Base-by-base conservation (phyloP, 2,329 filamentous ascomycete species). In the Ceratocystis harringtonii region DNA sequence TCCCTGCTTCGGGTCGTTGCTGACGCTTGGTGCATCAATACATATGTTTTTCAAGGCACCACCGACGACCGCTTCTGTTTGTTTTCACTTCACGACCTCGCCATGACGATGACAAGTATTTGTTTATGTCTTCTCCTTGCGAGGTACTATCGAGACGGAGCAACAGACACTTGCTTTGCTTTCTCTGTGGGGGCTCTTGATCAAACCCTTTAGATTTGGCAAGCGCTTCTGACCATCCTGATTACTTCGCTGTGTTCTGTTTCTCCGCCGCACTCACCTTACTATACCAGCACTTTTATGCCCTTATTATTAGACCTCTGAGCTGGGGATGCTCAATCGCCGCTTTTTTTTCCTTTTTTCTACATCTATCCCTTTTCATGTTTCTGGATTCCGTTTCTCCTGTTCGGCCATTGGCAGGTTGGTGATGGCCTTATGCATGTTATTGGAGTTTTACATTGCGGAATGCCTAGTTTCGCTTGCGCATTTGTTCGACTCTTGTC, bases 181-280 rank as follows among this genome's bases (percentile, higher is more conserved):
- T 15, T 41, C 10, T 41, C 36, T 41, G 10, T 41, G 12, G 12
- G 36, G 12, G 3, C 36, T 41, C 36, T 15, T 41, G 10, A 15
- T 5, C 36, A 41, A 41, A 15, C 12, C 36, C 10, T 10, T 15
- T 41, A 10, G 12, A 19, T 10, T 10, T 61, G 15, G 32, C 28
- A 19, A 61, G 25, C 64, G 45, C 64, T 45, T 63, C 22, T 43
- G 45, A 7, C 36, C n/a, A 17, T 66, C 66, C 58, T 58, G 48
- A 63, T 69, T 52, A 50, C 57, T 50, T 50, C 25, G 19, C 65
- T 55, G 32, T 36, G 19, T 41, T 64, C 44, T 58, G 30, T 61
- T 25, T 61, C 62, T 67, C 22, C 48, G 25, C 8, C 10, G 19
- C 10, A 25, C 19, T 5, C 48, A 15, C 48, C 48, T 4, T 41